Conservation (phyloP, 2,329 filamentous ascomycete species). For the Aspergillus sp. region DNA sequence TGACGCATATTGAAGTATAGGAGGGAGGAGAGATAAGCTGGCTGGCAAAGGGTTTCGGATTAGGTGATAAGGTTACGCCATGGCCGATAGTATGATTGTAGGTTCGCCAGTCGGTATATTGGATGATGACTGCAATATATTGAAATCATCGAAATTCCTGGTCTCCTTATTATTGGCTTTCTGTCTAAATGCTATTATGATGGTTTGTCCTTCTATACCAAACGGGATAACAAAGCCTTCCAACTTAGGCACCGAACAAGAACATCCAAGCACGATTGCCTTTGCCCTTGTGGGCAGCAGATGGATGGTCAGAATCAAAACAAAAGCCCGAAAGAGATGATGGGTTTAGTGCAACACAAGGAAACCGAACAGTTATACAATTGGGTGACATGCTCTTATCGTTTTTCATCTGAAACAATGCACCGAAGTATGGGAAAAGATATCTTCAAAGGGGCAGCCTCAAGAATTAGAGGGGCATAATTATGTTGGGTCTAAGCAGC, state of each 20-base stretch:
- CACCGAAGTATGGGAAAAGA: conserved; percentile 14
- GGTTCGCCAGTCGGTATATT: too few species aligned
- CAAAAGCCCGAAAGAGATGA: not conserved
- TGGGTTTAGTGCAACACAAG: not conserved
- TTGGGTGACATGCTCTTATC: not conserved
- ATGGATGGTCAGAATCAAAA: not conserved
- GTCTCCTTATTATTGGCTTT: not conserved
- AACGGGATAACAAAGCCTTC: not conserved
- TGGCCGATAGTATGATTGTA: too few species aligned
- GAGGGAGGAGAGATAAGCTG: too few species aligned
- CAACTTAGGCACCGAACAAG: not conserved
- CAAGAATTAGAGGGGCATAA: conserved; percentile 8
- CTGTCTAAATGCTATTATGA: not conserved
- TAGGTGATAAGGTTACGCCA: too few species aligned
- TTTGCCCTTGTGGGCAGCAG: too few species aligned
- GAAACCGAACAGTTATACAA: not conserved
- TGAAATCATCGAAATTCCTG: too few species aligned
- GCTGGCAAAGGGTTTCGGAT: too few species aligned
- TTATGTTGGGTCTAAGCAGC: conserved; percentile 13
- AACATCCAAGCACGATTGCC: not conserved
- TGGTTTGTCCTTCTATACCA: not conserved
- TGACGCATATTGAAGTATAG: too few species aligned
- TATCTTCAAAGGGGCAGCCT: conserved; percentile 5
- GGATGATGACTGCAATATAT: too few species aligned
- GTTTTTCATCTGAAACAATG: not conserved